Conservation (phyloP, 768 basidiomycete genomes). For the Paxillus involutus region DNA sequence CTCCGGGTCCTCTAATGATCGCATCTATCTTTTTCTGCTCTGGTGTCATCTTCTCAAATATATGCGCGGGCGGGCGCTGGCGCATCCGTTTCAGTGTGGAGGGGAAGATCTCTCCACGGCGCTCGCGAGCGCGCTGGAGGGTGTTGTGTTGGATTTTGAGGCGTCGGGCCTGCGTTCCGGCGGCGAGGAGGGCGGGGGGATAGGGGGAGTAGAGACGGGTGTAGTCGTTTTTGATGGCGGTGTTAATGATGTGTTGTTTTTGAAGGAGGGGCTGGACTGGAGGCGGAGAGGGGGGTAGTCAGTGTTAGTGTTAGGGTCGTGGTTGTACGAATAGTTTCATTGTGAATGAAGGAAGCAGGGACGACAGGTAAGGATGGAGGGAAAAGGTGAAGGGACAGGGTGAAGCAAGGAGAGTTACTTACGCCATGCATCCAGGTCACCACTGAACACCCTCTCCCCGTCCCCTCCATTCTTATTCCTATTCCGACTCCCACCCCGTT, state of each 20-base stretch:
- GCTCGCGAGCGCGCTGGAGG: slow-evolving; percentile 57
- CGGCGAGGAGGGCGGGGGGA: slow-evolving; percentile 46
- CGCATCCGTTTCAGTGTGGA: slow-evolving; percentile 47
- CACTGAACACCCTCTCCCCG: slow-evolving; percentile 35
- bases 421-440: slow-evolving; percentile 20
- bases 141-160: slow-evolving; percentile 68
- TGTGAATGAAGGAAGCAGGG: background rate
- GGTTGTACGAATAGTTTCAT: background rate
- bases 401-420: background rate
- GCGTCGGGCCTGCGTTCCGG: slow-evolving; percentile 54
- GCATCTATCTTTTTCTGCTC: slow-evolving; percentile 48
- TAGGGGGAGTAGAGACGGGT: slow-evolving; percentile 43
- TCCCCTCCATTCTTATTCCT: background rate
- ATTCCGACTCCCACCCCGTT: background rate
- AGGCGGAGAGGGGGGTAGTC: background rate
- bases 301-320: background rate
- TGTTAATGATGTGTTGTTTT: slow-evolving; percentile 30
- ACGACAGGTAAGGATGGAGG: background rate
- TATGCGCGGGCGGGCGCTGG: slow-evolving; percentile 63
- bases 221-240: slow-evolving; percentile 39
- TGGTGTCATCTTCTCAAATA: slow-evolving; percentile 52
- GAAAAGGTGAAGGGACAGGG: too few species aligned
- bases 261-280: slow-evolving; percentile 40
- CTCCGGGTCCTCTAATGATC: slow-evolving; percentile 50
- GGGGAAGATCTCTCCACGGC: slow-evolving; percentile 57